phyloP scores from a whole-genome alignment of 495 filamentous ascomycete species.

The Lepidopterella palustris region DNA sequence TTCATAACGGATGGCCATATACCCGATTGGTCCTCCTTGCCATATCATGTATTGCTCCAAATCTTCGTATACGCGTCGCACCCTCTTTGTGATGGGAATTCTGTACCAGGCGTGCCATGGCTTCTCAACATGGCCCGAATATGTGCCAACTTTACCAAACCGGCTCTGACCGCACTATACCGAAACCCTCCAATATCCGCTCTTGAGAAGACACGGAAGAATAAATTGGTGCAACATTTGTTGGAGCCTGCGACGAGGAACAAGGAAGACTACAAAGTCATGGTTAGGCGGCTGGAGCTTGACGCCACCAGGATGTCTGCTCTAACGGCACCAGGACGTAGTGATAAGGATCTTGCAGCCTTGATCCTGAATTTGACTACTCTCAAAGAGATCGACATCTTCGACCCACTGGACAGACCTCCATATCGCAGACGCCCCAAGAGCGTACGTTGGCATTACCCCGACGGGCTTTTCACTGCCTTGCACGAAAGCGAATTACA shows the following conservation, averaged over 20 bases:
- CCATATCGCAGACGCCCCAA: constrained; percentile 46
- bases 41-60: constrained; percentile 63
- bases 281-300: constrained; percentile 62
- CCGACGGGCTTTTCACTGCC: constrained; percentile 51
- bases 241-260: constrained; percentile 37
- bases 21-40: constrained; percentile 63
- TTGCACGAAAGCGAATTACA: constrained; percentile 42
- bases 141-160: constrained; percentile 63
- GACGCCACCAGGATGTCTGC: constrained; percentile 42
- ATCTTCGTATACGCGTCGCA: constrained; percentile 61
- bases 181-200: constrained; percentile 56
- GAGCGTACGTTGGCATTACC: constrained; percentile 56
- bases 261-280: constrained; percentile 53
- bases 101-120: constrained; percentile 48
- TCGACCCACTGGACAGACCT: constrained; percentile 47
- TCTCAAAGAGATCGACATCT: constrained; percentile 51
- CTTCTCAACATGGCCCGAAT: constrained; percentile 54
- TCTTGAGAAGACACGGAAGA: constrained; percentile 39
- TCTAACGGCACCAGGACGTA: constrained; percentile 15
- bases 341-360: constrained; percentile 28
- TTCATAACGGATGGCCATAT: constrained; percentile 40
- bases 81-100: constrained; percentile 51
- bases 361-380: constrained; percentile 50
- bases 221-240: constrained; percentile 46
- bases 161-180: constrained; percentile 70